A percentile compares a stretch with the other conserved stretches of the same genome.
Conservation (phyloP, 2,329 filamentous ascomycete genomes). For the Paraphaeosphaeria sporulosa region DNA sequence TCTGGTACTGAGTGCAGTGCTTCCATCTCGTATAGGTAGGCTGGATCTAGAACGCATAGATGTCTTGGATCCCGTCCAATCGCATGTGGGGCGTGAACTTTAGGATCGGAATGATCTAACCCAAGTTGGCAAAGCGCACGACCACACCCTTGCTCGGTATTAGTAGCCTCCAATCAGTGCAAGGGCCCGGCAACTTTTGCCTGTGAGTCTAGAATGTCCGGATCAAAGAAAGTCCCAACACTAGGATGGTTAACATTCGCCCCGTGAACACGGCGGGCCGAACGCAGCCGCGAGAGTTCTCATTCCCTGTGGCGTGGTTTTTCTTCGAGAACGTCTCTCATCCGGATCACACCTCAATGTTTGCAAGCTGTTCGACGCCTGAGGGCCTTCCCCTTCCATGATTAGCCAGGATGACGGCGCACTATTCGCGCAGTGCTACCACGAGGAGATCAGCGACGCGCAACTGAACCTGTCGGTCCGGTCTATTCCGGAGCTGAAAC, state of each 20-base stretch:
- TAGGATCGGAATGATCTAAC: neutral
- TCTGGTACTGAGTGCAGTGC: too few species aligned
- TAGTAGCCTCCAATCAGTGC: neutral
- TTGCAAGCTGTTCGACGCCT: neutral
- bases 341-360: neutral
- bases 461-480: conserved; percentile 16
- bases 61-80: neutral
- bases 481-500: conserved; percentile 16
- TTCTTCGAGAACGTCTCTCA: neutral
- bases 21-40: too few species aligned
- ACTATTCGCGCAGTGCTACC: conserved; percentile 10
- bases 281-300: neutral
- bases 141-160: neutral
- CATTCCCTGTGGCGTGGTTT: neutral
- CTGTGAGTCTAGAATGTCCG: neutral
- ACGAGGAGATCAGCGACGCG: conserved; percentile 8
- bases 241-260: neutral
- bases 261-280: neutral
- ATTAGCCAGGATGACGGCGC: neutral
- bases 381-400: conserved; percentile 1
- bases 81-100: too few species aligned
- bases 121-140: neutral
- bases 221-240: neutral
- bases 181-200: neutral
- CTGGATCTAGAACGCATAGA: too few species aligned